Base-by-base conservation (phyloP, 208 protist species). In the Leishmania tropica region DNA sequence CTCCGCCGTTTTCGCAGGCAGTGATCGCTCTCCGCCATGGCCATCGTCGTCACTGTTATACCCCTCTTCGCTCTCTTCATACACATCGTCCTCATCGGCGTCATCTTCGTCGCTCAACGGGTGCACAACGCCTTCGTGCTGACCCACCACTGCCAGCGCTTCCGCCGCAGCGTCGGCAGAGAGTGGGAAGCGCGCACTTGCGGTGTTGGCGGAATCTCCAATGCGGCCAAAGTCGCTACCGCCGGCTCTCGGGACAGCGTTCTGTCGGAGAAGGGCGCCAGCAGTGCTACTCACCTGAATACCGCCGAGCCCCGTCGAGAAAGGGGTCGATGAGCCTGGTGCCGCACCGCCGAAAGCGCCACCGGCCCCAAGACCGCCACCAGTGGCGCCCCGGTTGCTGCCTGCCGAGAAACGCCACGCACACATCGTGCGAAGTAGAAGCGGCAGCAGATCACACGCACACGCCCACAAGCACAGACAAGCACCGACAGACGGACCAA, bases 381-480 rank as follows among this genome's bases (percentile, higher is more conserved):
- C 62, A 24, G 70, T 65, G 72, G 56, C 47, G 35, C 56, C 54
- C 54, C 48, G 45, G 72, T 85, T 87, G 78, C 24, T 58, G 60
- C 72, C 72, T 15, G 76, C 81, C 17, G 85, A 87, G 62, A 91
- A 95, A 21, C 91, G 89, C 91, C 91, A 95, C 53, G 91, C 89
- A 68, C 87, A 90, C 87, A 90, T 90, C 62, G 21, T 0, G 15
- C 19, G 4, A 37, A 45, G 40, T 19, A 56, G 71, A n/a, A 21
- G n/a, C 71, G 31, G 28, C 40, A 19, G n/a, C 11, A 31, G 8
- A 74, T 31, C 0, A 2, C 68, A 74, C 68, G 31, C 42, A 31
- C 40, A 28, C 68, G 31, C 31, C 31, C 35, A 71, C 28, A 45
- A 10, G 37, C 35, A 71, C 8, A 28, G 8, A 28, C 35, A n/a